Conservation (phyloP, 2,329 filamentous ascomycete species). For the Cladosporium sp. region DNA sequence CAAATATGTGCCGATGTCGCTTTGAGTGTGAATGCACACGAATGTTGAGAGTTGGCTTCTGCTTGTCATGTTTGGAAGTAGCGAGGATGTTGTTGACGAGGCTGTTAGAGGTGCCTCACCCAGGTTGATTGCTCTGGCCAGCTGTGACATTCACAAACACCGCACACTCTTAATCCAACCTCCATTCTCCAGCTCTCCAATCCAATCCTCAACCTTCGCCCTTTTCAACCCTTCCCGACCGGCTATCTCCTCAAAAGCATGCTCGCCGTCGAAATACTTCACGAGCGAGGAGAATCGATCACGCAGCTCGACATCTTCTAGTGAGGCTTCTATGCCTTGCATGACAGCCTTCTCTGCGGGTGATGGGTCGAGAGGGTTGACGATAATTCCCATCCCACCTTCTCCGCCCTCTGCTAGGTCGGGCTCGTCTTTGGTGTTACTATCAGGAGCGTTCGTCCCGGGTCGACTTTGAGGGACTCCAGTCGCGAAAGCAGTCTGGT, state of each 20-base stretch:
- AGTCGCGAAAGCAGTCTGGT: constrained; percentile 9
- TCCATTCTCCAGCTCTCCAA: constrained; percentile 63
- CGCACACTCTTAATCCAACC: constrained; percentile 51
- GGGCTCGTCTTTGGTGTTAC: background rate
- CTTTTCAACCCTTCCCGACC: constrained; percentile 58
- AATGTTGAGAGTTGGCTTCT: too few relatives aligned
- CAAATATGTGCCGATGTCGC: too few relatives aligned
- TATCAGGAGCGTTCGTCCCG: background rate
- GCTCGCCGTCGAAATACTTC: constrained; percentile 83
- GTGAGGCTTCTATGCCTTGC: constrained; percentile 1
- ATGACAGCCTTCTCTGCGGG: constrained; percentile 16
- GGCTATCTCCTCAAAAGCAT: constrained; percentile 77
- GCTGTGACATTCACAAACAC: constrained; percentile 20
- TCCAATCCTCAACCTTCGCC: constrained; percentile 54
- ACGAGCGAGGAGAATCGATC: constrained; percentile 69
- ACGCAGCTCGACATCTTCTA: constrained; percentile 52
- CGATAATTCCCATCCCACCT: constrained; percentile 16
- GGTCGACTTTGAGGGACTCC: background rate
- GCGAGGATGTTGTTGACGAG: too few relatives aligned
- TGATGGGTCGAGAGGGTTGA: constrained; percentile 19
- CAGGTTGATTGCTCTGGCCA: too few relatives aligned
- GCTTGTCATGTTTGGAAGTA: too few relatives aligned
- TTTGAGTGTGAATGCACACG: too few relatives aligned
- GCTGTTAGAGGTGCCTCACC: too few relatives aligned
- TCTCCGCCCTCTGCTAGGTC: background rate